Base-by-base conservation (phyloP, 768 basidiomycete species). In the Auricularia sp. region DNA sequence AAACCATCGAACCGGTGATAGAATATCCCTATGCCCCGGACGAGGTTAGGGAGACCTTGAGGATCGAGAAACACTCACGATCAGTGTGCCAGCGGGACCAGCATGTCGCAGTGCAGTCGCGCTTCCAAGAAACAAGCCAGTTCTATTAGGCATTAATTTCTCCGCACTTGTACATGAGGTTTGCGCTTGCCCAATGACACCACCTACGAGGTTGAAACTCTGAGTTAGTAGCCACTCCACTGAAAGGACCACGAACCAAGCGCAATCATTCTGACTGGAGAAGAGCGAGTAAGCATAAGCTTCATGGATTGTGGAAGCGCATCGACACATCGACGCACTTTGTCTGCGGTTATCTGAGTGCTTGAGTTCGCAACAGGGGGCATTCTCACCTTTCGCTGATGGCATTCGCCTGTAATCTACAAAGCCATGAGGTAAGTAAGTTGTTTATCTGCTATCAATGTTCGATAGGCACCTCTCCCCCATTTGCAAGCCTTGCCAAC, bases 71-170 rank as follows among this genome's bases (percentile, higher is more conserved):
- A 51, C 47, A 51, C 47, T 51, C 21, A 51, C 69, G 21, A 71
- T 43, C 7, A 71, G 61, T 1, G 70, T 64, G 43, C 70, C 70
- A 16, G 67, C 60, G 0, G 71, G 70, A 16, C 71, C 71, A 60
- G 69, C 69, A 23, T 71, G 63, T 14, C 62, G 64, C 11, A 72
- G 65, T 1, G 70, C 71, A 11, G 66, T 65, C 21, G 68, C 70
- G 2, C 67, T 68, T 43, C 71, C 71, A 29, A 72, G 66, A 67
- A 72, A 72, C 47, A 72, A 66, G 63, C 71, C 68, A 5, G 69
- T 66, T 63, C 68, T 36, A 35, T 6, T 39, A 33, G 3, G 36
- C 10, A 12, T 21, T 34, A 36, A 6, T 12, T 42, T 36, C 35
- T 36, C 16, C 62, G 21, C 16, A 23, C 14, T 14, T n/a, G 1